Evolutionary conservation across 306 rosid genomes (phyloP), one percentile per base, ranked within the genome.

Genomic region (Cucumis melo): DNA sequence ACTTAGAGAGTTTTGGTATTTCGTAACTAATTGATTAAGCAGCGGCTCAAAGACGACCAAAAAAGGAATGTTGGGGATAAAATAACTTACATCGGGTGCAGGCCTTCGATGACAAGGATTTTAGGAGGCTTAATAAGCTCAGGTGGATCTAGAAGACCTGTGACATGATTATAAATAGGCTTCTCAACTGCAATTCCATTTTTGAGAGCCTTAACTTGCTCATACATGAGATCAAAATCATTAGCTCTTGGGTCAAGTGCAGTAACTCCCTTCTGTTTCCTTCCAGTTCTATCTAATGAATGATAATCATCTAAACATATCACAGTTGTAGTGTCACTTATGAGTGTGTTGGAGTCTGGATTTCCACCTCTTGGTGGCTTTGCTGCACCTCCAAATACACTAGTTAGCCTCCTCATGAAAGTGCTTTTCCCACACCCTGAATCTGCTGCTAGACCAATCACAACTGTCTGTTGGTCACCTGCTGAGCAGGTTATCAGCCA

Each of bases 371-470:
- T 91, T 8, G 98, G 98, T 55, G 98, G 98, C 44, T 90, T 90
- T 41, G 97, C 98, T 20, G 88, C 86, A 1, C 98, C 98, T 36
- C 98, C 98, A 76, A 93, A 93, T 54, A 93, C 98, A 77, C 96
- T 93, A 0, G 98, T 93, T 8, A 93, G 86, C 77, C 98, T 86
- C 57, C 98, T 91, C 98, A 93, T 93, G 91, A 93, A 93, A 48
- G 98, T 93, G 32, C 97, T 91, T 80, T 93, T 93, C 23, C 97
- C 98, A 77, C 98, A 93, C 0, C 98, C 97, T 0, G 98, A 93
- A 82, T 93, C 98, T 1, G 98, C 98, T 10, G 98, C 98, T 0
- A 93, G 86, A 53, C 98, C 98, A 76, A 93, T 93, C 87, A 93
- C 98, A 51, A 93, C 80, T 21, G 98, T 93, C 86, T 88, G 89